Evolutionary conservation across 331 rosid species (phyloP).

Genomic region (Rosa hybrid): DNA sequence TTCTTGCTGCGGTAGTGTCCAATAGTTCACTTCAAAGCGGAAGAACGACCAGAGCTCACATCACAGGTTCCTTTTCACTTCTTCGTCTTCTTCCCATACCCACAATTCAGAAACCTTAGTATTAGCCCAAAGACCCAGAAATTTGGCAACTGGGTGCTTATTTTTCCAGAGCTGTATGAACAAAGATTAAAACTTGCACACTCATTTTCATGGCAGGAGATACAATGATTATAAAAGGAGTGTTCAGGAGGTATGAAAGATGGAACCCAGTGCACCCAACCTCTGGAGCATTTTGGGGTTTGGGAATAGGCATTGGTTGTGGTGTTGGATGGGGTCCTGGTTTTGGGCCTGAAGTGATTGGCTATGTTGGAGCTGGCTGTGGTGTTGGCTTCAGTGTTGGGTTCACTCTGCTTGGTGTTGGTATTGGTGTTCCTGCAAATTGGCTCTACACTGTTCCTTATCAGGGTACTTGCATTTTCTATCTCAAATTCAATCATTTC

Average conservation of each 20-base stretch:
- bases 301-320: constrained; percentile 94
- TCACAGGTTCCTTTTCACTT: neutral
- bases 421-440: constrained; percentile 84
- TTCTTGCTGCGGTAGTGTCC: neutral
- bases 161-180: neutral
- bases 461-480: constrained; percentile 46
- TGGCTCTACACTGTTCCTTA: constrained; percentile 51
- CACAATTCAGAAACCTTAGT: neutral
- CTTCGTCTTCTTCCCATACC: neutral
- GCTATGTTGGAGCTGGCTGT: constrained; percentile 96
- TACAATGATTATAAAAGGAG: constrained; percentile 75
- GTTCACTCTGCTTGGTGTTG: constrained; percentile 73
- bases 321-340: constrained; percentile 99
- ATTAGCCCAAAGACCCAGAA: neutral
- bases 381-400: constrained; percentile 93
- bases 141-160: neutral
- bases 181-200: constrained; percentile 3
- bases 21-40: neutral
- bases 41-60: neutral
- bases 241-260: constrained; percentile 62
- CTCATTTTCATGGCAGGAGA: constrained; percentile 41
- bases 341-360: constrained; percentile 92
- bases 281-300: constrained; percentile 89
- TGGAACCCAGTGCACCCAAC: constrained; percentile 98
- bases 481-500: neutral